Base-by-base conservation (phyloP, 2,329 filamentous ascomycete genomes). In the Bipolaris gigantea region DNA sequence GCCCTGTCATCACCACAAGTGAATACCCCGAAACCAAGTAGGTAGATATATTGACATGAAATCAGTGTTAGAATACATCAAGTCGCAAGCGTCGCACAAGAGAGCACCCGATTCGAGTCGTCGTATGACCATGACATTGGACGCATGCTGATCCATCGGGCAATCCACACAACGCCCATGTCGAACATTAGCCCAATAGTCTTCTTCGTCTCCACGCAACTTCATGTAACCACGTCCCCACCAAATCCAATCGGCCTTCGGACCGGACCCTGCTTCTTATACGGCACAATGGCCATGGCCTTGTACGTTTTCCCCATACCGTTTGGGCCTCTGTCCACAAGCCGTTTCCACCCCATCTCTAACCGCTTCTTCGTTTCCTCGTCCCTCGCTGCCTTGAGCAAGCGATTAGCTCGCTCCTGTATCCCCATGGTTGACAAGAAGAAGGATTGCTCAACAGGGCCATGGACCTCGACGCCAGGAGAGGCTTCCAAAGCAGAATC, bases 251-350 rank as follows among this genome's bases (percentile, higher is more conserved):
- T 92, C 2, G 93, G 93, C 55, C 87, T 82, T 65, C 92, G 85
- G 56, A 79, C 81, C 1, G 89, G 87, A 33, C 81, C 83, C 60
- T 89, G 90, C 74, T 74, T 69, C 40, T 61, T 64, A 59, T 76
- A 74, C 0, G 94, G 94, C 66, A 97, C 71, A 65, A 99, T 90
- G 11, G 92, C 90, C 81, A 99, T 82, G 21, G 86, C 92, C 77
- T 97, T 97, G 74, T 99, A 99, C 19, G 96, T 79, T 77, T 88
- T 92, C 0, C 94, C 94, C 94, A 99, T 99, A 0, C 92, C 93
- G 47, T 85, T 86, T 1, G 86, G 88, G 0, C 89, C 88, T 38
- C 85, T 81, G 73, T 96, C 92, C n/a, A 97, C 85, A 47, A 99
- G 77, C 57, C 94, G 81, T 76, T 85, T 88, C 85, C 91, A 95